Evolutionary conservation across 106 monocot species (phyloP).

Genomic region (Dioscorea zingiberensis): DNA sequence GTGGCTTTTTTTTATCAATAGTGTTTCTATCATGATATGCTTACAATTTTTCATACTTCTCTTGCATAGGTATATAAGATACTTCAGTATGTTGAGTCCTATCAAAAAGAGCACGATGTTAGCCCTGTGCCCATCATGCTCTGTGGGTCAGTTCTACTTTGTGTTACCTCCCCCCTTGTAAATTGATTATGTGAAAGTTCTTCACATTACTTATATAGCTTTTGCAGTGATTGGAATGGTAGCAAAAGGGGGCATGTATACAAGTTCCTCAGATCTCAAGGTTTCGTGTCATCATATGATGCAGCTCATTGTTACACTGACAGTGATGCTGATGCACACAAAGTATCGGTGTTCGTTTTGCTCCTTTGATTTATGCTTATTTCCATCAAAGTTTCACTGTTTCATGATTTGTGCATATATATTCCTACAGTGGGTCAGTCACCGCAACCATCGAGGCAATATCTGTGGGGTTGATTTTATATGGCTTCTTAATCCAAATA

Average conservation of each 20-base stretch:
- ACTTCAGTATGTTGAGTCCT: constrained; percentile 87
- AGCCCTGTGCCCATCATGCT: constrained; percentile 77
- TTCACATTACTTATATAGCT: background rate
- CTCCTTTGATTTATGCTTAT: background rate
- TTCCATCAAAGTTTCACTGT: background rate
- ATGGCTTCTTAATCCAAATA: constrained; percentile 92
- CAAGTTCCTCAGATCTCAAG: constrained; percentile 94
- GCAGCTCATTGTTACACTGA: constrained; percentile 90
- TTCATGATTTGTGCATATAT: background rate
- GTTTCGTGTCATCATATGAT: constrained; percentile 95
- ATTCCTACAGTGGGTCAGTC: constrained; percentile 86
- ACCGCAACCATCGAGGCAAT: constrained; percentile 95
- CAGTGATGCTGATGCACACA: constrained; percentile 91
- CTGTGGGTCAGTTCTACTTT: constrained; percentile 63
- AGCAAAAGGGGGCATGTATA: constrained; percentile 98
- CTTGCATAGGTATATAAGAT: constrained; percentile 76
- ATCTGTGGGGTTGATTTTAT: constrained; percentile 99
- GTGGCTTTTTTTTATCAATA: background rate
- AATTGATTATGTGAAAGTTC: background rate
- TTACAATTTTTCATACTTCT: background rate
- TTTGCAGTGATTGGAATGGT: constrained; percentile 94
- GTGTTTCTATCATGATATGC: background rate
- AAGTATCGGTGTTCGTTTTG: constrained; percentile 28
- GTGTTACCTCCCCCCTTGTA: background rate
- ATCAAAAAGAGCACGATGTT: constrained; percentile 77